Conservation (phyloP, 257 asterid genomes). For the Salvia hispanica region DNA sequence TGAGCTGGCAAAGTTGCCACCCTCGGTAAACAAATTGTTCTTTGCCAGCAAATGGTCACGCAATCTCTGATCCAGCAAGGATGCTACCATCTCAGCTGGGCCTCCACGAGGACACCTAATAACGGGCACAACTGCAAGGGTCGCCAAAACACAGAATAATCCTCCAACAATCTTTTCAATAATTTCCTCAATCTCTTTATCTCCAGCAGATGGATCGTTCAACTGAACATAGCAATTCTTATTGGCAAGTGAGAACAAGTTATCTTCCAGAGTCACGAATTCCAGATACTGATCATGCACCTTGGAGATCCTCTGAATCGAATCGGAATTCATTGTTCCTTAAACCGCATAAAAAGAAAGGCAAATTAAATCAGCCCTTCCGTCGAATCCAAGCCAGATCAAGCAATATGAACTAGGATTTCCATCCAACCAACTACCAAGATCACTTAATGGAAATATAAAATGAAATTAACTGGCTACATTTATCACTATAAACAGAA, state of each 20-base stretch:
- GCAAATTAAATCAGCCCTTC: constrained; percentile 19
- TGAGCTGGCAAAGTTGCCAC: constrained; percentile 72
- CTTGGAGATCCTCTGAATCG: constrained; percentile 80
- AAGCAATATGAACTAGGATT: constrained; percentile 15
- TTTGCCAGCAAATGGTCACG: constrained; percentile 89
- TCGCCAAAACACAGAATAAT: constrained; percentile 87
- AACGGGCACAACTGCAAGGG: constrained; percentile 94
- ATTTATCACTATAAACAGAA: not conserved
- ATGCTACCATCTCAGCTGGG: constrained; percentile 96
- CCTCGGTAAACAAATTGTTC: constrained; percentile 79
- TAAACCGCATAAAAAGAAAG: constrained; percentile 33
- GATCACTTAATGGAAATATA: not conserved
- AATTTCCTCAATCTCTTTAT: constrained; percentile 77
- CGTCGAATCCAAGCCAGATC: constrained; percentile 14
- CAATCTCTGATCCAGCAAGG: constrained; percentile 83
- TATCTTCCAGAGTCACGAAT: constrained; percentile 84
- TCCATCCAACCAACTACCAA: constrained; percentile 3
- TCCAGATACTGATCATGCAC: constrained; percentile 97
- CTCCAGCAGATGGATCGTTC: constrained; percentile 97
- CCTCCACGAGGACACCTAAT: constrained; percentile 98
- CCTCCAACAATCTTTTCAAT: constrained; percentile 83
- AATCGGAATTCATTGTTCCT: constrained; percentile 76
- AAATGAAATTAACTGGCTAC: not conserved
- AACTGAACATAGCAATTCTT: constrained; percentile 88
- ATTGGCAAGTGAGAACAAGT: constrained; percentile 82